Percentiles rank a stretch among this genome's conserved stretches.
Evolutionary conservation across 306 rosid species (phyloP).

Genomic region (Corylus americana): DNA sequence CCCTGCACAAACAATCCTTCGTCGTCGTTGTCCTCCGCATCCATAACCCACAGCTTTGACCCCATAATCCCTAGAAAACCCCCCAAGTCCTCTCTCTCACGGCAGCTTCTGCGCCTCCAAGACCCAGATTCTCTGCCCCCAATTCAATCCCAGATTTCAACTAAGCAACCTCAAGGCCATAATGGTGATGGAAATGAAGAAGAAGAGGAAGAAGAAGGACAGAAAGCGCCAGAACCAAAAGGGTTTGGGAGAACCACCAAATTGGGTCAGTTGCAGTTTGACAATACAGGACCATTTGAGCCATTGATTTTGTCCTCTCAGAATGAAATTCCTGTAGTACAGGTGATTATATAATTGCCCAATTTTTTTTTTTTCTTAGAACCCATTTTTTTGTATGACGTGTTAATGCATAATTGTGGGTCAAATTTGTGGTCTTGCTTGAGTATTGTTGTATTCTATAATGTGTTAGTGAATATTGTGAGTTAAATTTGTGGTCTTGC

Average conservation of each 20-base stretch:
- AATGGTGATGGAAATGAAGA: slow-evolving; percentile 4
- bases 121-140: slow-evolving; percentile 38
- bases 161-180: slow-evolving; percentile 12
- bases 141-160: slow-evolving; percentile 25
- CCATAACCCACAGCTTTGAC: slow-evolving; percentile 30
- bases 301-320: slow-evolving; percentile 62
- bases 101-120: slow-evolving; percentile 71
- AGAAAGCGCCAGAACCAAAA: slow-evolving; percentile 29
- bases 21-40: slow-evolving; percentile 2
- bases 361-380: not conserved
- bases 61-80: slow-evolving; percentile 56
- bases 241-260: slow-evolving; percentile 30
- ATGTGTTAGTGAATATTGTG: no score
- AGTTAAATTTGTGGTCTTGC: no score
- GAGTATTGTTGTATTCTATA: not conserved
- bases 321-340: slow-evolving; percentile 52
- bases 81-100: slow-evolving; percentile 73
- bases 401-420: not conserved
- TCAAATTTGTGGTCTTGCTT: not conserved
- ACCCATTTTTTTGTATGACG: not conserved
- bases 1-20: slow-evolving; percentile 47
- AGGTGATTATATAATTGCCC: slow-evolving; percentile 43
- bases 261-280: slow-evolving; percentile 59
- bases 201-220: slow-evolving; percentile 28
- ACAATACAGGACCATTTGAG: slow-evolving; percentile 69